Evolutionary conservation across 2,329 filamentous ascomycete species (phyloP).

Genomic region (Sodiomyces alkalinus): DNA sequence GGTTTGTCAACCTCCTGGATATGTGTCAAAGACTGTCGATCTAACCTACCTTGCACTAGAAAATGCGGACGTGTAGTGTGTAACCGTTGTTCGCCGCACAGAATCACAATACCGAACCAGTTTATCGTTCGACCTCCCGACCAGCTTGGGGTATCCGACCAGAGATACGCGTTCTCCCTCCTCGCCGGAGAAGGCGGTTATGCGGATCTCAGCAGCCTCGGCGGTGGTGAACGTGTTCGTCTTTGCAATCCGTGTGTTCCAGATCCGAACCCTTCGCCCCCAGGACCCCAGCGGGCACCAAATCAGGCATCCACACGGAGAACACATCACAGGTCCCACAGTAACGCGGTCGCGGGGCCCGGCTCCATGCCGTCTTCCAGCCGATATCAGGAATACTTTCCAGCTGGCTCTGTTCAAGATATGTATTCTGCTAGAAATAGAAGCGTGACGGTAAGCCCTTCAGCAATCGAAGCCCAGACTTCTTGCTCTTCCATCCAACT

Average conservation of each 20-base stretch:
- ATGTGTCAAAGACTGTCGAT: no score
- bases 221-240: slow-evolving; percentile 41
- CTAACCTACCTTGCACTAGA: no score
- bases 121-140: slow-evolving; percentile 74
- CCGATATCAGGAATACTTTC: slow-evolving; percentile 22
- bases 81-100: slow-evolving; percentile 76
- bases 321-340: slow-evolving; percentile 29
- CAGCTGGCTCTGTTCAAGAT: slow-evolving; percentile 16
- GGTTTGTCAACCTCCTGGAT: slow-evolving; percentile 40
- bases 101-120: slow-evolving; percentile 85
- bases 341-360: slow-evolving; percentile 21
- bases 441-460: slow-evolving; percentile 4
- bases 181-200: slow-evolving; percentile 24
- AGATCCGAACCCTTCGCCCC: slow-evolving; percentile 43
- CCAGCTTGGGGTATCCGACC: slow-evolving; percentile 13
- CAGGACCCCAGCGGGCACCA: slow-evolving; percentile 24
- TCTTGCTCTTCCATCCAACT: no score
- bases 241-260: slow-evolving; percentile 49
- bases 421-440: slow-evolving; percentile 13
- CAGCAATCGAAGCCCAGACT: no score
- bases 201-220: slow-evolving; percentile 27
- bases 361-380: slow-evolving; percentile 13
- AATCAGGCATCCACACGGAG: slow-evolving; percentile 18
- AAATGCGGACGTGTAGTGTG: slow-evolving; percentile 94
- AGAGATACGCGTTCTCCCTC: slow-evolving; percentile 22